Base-by-base conservation (phyloP, 2,329 filamentous ascomycete species). In the Clathrospora elynae region DNA sequence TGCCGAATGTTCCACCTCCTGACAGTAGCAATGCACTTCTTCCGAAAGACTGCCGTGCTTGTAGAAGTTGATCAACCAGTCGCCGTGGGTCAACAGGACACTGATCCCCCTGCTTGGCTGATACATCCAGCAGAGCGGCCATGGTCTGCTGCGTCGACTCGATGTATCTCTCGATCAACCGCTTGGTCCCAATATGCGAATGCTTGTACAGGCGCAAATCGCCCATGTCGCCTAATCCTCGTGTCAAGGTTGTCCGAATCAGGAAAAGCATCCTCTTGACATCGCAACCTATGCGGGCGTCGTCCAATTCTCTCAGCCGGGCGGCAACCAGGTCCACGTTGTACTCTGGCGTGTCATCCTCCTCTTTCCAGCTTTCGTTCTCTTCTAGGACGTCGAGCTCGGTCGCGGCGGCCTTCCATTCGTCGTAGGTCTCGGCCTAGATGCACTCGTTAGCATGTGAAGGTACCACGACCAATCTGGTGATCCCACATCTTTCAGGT, bases 1-100 rank as follows among this genome's bases (percentile, higher is more conserved):
- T 95, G 26, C 90, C 90, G 71, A 95, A 90, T 1, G 90, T 93
- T 1, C 87, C 90, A 2, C 90, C 90, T 6, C 90, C 90, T 4
- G 90, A 95, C 7, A 96, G 75, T 7, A 95, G 75, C 35, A 96
- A 73, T 0, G 89, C 90, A 51, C 86, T 93, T 49, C 90, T 80
- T n/a, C 90, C 90, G 62, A 90, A 95, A 23, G 87, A 87, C 62
- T 91, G 87, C 25, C 88, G 81, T 1, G 88, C 81, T 41, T 82
- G 81, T 31, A 91, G 70, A 51, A 93, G 76, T 42, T 84, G 82
- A 40, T 91, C 86, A 5, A 90, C 75, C 4, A 85, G 75, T 41
- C 77, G 73, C 42, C 74, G 80, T 29, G 82, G 75, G 35, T 85
- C 82, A 24, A 87, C 61, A 5, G 76, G 79, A 35, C 80, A 75